A percentile compares a stretch with the other conserved stretches of the same genome.
Conservation (phyloP, 192 early-diverging fungal species). For the Coemansia sp. region DNA sequence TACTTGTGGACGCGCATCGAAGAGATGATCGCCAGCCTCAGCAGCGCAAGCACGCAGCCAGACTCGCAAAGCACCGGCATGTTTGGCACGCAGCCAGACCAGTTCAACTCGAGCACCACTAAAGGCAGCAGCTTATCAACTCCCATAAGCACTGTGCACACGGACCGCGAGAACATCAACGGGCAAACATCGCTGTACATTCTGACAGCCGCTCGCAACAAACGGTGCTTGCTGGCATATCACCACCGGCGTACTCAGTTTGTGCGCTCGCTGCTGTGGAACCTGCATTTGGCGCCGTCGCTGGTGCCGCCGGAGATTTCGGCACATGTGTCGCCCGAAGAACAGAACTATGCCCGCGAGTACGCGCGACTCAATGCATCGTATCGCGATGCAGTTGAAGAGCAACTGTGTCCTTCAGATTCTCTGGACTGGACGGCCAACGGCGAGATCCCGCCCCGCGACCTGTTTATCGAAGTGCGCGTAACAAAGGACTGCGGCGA, state of each 20-base stretch:
- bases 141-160: constrained; percentile 1
- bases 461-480: constrained; percentile 89
- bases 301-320: constrained; percentile 26
- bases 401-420: constrained; percentile 41
- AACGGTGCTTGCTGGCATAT: constrained; percentile 87
- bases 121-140: neutral
- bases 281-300: constrained; percentile 42
- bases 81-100: too few relatives aligned
- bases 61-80: neutral
- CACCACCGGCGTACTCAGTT: constrained; percentile 72
- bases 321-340: constrained; percentile 27
- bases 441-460: constrained; percentile 79
- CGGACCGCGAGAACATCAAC: constrained; percentile 21
- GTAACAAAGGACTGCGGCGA: constrained; percentile 89
- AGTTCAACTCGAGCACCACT: neutral
- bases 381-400: constrained; percentile 59
- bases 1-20: constrained; percentile 59
- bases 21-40: constrained; percentile 42
- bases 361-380: constrained; percentile 67
- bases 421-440: constrained; percentile 74
- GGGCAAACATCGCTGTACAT: constrained; percentile 42
- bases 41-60: constrained; percentile 9
- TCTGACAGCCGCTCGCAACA: constrained; percentile 69
- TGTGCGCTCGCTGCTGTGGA: constrained; percentile 62
- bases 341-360: constrained; percentile 47